phyloP scores from a whole-genome alignment of 495 filamentous ascomycete species.

The Coniosporium apollinis region DNA sequence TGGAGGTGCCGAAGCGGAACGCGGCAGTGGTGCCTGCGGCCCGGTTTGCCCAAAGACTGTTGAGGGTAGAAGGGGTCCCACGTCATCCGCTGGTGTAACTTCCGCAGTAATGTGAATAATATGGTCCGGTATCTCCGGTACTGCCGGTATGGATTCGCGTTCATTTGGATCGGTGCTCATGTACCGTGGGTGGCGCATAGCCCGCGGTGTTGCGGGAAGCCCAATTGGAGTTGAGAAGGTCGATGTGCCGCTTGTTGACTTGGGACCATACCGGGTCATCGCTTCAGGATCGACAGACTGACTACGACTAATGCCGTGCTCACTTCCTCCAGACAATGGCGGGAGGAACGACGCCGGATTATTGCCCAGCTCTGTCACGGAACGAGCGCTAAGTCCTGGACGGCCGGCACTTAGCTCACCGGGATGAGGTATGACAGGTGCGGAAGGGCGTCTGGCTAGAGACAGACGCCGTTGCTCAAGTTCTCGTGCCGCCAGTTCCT shows the following conservation, averaged over 20 bases:
- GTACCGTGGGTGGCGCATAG: conserved; percentile 66
- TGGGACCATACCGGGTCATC: conserved; percentile 7
- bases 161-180: conserved; percentile 33
- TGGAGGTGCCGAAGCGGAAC: conserved; percentile 22
- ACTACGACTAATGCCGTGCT: conserved; percentile 2
- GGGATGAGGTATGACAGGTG: conserved; percentile 66
- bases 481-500: conserved; percentile 68
- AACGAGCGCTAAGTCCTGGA: conserved; percentile 15
- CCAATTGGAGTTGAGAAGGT: conserved; percentile 33
- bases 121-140: conserved; percentile 48
- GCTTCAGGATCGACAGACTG: conserved; percentile 14
- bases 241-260: conserved; percentile 14
- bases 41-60: conserved; percentile 16
- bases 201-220: conserved; percentile 67
- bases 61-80: conserved; percentile 17
- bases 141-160: conserved; percentile 38
- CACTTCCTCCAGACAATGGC: conserved; percentile 5
- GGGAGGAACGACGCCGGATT: conserved; percentile 16
- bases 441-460: conserved; percentile 60
- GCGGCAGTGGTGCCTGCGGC: conserved; percentile 8
- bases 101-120: conserved; percentile 11
- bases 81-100: conserved; percentile 3
- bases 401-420: conserved; percentile 31
- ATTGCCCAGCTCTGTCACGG: conserved; percentile 22
- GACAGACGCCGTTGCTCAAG: conserved; percentile 75